Conservation (phyloP, 2,329 filamentous ascomycete genomes). For the Hypoxylon sp. region DNA sequence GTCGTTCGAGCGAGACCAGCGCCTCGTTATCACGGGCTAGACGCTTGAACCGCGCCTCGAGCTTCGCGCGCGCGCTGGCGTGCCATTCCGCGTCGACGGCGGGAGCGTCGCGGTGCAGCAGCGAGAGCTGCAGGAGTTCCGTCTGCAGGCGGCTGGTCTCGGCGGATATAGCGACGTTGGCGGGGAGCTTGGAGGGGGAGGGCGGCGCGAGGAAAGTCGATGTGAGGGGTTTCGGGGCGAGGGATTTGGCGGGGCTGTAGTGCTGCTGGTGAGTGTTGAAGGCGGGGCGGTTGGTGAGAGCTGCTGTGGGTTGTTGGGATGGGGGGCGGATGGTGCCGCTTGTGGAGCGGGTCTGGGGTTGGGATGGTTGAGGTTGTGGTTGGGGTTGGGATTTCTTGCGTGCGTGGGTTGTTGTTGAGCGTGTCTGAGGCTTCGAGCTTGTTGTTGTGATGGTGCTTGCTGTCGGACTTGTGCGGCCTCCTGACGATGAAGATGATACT, state of each 20-base stretch:
- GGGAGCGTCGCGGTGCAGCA: slow-evolving; percentile 71
- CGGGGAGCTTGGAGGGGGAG: slow-evolving; percentile 72
- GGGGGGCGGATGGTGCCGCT: slow-evolving; percentile 7
- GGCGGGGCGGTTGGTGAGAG: slow-evolving; percentile 62
- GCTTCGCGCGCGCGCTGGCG: slow-evolving; percentile 66
- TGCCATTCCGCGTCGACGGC: slow-evolving; percentile 66
- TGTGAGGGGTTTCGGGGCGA: slow-evolving; percentile 74
- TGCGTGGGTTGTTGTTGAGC: slow-evolving; percentile 44
- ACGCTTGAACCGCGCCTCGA: slow-evolving; percentile 63
- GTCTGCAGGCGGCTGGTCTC: slow-evolving; percentile 73
- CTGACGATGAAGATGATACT: slow-evolving; percentile 44
- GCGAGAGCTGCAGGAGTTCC: slow-evolving; percentile 75
- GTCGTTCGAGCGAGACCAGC: slow-evolving; percentile 58
- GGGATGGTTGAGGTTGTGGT: slow-evolving; percentile 33
- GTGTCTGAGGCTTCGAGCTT: slow-evolving; percentile 44
- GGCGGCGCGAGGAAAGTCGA: slow-evolving; percentile 71
- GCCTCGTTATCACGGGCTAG: slow-evolving; percentile 57
- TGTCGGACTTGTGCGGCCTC: slow-evolving; percentile 46
- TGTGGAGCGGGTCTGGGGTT: slow-evolving; percentile 26
- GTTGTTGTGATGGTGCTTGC: slow-evolving; percentile 45
- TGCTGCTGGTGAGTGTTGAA: slow-evolving; percentile 77
- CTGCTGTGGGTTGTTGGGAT: slow-evolving; percentile 31
- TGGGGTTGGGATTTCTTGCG: slow-evolving; percentile 34
- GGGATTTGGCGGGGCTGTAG: slow-evolving; percentile 74
- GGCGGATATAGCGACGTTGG: slow-evolving; percentile 71